A percentile compares a stretch with the other conserved stretches of the same genome.
These are phyloP conservation scores for Fusarium zealandicum DNA, from an alignment of 2,329 filamentous ascomycete species.

Conservation along the genomic window DNA sequence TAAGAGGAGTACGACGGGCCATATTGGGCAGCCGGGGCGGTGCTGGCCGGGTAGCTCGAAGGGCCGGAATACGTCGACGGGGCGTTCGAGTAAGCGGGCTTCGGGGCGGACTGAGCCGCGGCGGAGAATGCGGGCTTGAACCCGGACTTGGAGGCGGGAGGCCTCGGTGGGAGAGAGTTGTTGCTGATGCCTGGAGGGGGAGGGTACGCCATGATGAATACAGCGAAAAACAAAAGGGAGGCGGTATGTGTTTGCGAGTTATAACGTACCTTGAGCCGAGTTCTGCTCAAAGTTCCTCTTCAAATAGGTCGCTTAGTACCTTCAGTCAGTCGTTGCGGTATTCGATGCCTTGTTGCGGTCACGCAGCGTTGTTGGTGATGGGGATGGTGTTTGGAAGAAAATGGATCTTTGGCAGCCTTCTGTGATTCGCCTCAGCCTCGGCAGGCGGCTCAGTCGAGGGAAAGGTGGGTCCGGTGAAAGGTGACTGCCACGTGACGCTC, in stretches of 20 bases:
- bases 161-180: constrained; percentile 73
- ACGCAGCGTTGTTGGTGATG: constrained; percentile 11
- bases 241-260: constrained; percentile 38
- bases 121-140: constrained; percentile 61
- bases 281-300: constrained; percentile 47
- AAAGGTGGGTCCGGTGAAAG: constrained; percentile 20
- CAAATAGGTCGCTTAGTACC: constrained; percentile 14
- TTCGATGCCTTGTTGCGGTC: constrained; percentile 5
- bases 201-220: constrained; percentile 85
- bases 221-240: constrained; percentile 40
- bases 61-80: constrained; percentile 41
- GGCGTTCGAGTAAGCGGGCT: constrained; percentile 48
- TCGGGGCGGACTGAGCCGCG: constrained; percentile 44
- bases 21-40: constrained; percentile 52
- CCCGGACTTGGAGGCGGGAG: constrained; percentile 64
- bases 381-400: constrained; percentile 23
- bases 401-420: constrained; percentile 23
- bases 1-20: constrained; percentile 53
- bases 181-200: constrained; percentile 75
- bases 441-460: not conserved
- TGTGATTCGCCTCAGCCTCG: constrained; percentile 30
- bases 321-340: constrained; percentile 2
- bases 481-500: constrained; percentile 8
- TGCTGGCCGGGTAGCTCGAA: constrained; percentile 46
- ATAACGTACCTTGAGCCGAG: constrained; percentile 61